Conservation (phyloP, 768 basidiomycete species). For the Leucosporidium scottii region DNA sequence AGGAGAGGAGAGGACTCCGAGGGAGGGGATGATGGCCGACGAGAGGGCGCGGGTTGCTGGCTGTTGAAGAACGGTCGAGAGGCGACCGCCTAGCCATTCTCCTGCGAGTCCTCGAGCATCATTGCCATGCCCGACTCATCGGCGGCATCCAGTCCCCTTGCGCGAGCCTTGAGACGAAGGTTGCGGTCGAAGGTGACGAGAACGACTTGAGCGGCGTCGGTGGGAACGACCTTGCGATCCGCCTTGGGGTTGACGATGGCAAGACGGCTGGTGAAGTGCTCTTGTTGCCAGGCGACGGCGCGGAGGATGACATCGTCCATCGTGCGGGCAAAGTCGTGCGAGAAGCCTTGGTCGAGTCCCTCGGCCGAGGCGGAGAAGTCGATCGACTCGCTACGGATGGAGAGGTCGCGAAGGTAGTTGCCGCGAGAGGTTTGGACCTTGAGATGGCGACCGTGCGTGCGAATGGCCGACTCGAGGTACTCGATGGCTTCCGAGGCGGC, state of each 20-base stretch:
- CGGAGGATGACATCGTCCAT: conserved; percentile 95
- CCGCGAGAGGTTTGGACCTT: conserved; percentile 94
- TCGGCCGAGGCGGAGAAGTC: conserved; percentile 49
- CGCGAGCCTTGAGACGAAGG: conserved; percentile 80
- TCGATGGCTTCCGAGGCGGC: conserved; percentile 65
- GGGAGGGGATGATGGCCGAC: too few relatives aligned
- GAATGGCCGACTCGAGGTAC: conserved; percentile 66
- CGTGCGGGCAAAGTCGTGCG: conserved; percentile 53
- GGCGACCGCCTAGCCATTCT: background rate
- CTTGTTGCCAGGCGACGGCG: conserved; percentile 85
- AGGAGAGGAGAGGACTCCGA: too few relatives aligned
- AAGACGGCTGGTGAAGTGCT: conserved; percentile 84
- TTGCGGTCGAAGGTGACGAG: conserved; percentile 88
- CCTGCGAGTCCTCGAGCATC: conserved; percentile 48
- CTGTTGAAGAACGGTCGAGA: too few relatives aligned
- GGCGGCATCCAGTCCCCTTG: conserved; percentile 74
- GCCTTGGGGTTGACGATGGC: conserved; percentile 53
- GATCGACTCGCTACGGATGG: conserved; percentile 73
- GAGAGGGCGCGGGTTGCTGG: too few relatives aligned
- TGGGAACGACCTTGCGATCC: conserved; percentile 38
- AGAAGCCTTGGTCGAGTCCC: conserved; percentile 18
- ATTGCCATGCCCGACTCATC: conserved; percentile 75
- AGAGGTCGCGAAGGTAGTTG: conserved; percentile 79
- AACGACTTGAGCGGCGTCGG: conserved; percentile 66
- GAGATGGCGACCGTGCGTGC: conserved; percentile 64